Evolutionary conservation across 1,139 yeast species (phyloP).

Genomic region (Zygosaccharomyces pseudobailii): DNA sequence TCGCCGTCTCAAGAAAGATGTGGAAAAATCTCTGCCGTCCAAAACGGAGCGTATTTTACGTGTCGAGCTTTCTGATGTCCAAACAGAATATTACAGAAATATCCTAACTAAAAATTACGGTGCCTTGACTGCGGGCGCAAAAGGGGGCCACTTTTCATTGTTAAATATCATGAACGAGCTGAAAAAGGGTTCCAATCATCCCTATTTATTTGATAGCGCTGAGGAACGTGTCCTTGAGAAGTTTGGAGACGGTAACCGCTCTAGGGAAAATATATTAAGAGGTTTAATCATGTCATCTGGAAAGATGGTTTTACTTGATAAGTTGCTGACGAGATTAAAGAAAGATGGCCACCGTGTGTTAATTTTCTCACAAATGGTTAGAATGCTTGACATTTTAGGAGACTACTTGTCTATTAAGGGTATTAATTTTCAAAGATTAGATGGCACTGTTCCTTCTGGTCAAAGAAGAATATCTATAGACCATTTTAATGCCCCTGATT

Average conservation of each 20-base stretch:
- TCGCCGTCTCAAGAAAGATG: conserved; percentile 93
- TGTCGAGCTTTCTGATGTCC: conserved; percentile 91
- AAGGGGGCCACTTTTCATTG: conserved; percentile 77
- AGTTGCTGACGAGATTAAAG: conserved; percentile 72
- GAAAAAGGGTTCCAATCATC: conserved; percentile 96
- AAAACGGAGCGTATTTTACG: conserved; percentile 92
- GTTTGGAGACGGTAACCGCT: conserved; percentile 49
- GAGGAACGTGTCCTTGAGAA: conserved; percentile 75
- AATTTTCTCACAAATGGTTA: conserved; percentile 94
- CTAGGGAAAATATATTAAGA: conserved; percentile 75
- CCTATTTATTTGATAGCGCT: conserved; percentile 89
- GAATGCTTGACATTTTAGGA: conserved; percentile 91
- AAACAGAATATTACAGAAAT: conserved; percentile 91
- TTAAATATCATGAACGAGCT: conserved; percentile 91
- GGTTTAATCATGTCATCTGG: conserved; percentile 98
- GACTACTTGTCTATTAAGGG: conserved; percentile 90
- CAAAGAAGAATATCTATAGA: conserved; percentile 93
- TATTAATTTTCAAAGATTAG: conserved; percentile 85
- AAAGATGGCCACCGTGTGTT: conserved; percentile 95
- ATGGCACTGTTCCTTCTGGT: conserved; percentile 94
- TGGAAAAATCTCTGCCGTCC: conserved; percentile 91
- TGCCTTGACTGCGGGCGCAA: conserved; percentile 84
- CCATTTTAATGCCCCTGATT: conserved; percentile 91
- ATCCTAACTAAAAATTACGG: conserved; percentile 86
- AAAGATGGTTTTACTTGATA: conserved; percentile 93